Conservation (phyloP, 2,329 filamentous ascomycete genomes). For the Hansfordia pulvinata region DNA sequence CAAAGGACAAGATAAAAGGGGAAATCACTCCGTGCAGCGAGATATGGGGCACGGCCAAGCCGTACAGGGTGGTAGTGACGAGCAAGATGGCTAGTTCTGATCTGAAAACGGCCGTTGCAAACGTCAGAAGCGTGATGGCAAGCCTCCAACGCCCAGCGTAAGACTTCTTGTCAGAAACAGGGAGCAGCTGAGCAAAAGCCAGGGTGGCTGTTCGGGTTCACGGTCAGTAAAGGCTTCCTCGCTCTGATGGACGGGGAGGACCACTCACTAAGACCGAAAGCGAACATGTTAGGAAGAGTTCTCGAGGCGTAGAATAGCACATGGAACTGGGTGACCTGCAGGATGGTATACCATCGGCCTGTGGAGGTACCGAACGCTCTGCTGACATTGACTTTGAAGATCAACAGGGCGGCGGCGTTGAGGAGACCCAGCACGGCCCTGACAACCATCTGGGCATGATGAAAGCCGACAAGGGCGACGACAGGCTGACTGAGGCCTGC, state of each 20-base stretch:
- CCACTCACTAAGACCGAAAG: conserved; percentile 66
- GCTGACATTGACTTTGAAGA: conserved; percentile 50
- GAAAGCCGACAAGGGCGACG: conserved; percentile 39
- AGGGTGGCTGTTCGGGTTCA: conserved; percentile 58
- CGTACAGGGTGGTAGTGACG: conserved; percentile 41
- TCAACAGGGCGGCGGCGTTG: conserved; percentile 57
- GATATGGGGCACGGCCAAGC: conserved; percentile 27
- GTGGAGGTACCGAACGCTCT: conserved; percentile 54
- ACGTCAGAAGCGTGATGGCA: conserved; percentile 61
- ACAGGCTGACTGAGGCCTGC: conserved; percentile 60
- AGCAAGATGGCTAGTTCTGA: conserved; percentile 80
- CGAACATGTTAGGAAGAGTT: conserved; percentile 93
- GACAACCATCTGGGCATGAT: conserved; percentile 47
- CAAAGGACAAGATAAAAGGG: conserved; percentile 50
- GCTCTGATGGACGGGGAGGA: neutral
- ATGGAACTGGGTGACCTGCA: conserved; percentile 83
- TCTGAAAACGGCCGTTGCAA: conserved; percentile 75
- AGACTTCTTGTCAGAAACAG: conserved; percentile 16
- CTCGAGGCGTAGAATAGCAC: conserved; percentile 84
- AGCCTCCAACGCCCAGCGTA: conserved; percentile 38
- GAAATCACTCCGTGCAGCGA: conserved; percentile 44
- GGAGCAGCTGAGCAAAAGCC: conserved; percentile 37
- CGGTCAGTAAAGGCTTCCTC: no score
- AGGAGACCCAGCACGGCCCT: conserved; percentile 64
- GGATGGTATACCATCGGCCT: conserved; percentile 64